phyloP scores from a whole-genome alignment of 495 filamentous ascomycete species.

The Hypoxylon lenormandii region DNA sequence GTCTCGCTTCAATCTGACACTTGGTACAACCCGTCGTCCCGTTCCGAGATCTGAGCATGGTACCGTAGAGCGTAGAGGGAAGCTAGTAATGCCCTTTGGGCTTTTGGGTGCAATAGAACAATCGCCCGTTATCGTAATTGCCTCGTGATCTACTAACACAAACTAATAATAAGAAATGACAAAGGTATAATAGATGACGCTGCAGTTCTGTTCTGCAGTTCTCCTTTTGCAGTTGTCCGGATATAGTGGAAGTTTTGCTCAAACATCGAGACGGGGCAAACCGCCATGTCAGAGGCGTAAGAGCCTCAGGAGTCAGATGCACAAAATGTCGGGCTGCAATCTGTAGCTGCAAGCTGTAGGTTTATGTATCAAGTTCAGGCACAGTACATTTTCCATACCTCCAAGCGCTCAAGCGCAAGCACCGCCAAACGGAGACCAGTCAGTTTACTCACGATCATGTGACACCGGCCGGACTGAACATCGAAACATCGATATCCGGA shows the following conservation, averaged over 20 bases:
- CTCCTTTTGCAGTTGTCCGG: conserved; percentile 25
- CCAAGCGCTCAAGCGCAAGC: conserved; percentile 26
- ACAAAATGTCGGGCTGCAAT: conserved; percentile 43
- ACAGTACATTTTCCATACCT: conserved; percentile 10
- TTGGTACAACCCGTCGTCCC: conserved; percentile 46
- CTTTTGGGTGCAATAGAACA: conserved; percentile 21
- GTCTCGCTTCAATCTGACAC: conserved; percentile 49
- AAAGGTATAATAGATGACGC: conserved; percentile 20
- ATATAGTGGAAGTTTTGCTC: conserved; percentile 40
- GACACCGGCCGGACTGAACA: conserved; percentile 30
- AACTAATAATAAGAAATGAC: conserved; percentile 21
- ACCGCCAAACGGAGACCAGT: conserved; percentile 3
- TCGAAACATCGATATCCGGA: conserved; percentile 31
- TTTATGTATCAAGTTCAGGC: conserved; percentile 37
- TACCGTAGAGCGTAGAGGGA: conserved; percentile 29
- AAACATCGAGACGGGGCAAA: conserved; percentile 33
- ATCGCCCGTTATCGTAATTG: conserved; percentile 35
- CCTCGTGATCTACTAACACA: conserved; percentile 39
- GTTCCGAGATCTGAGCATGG: conserved; percentile 49
- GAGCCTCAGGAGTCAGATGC: conserved; percentile 31
- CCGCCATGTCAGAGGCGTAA: conserved; percentile 37
- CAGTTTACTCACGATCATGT: conserved; percentile 40
- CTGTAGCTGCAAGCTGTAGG: conserved; percentile 38
- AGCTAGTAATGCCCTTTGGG: conserved; percentile 22
- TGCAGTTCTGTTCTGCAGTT: conserved; percentile 15